phyloP scores from a whole-genome alignment of 148 eudicot genomes.

The Oxyria digyna region DNA sequence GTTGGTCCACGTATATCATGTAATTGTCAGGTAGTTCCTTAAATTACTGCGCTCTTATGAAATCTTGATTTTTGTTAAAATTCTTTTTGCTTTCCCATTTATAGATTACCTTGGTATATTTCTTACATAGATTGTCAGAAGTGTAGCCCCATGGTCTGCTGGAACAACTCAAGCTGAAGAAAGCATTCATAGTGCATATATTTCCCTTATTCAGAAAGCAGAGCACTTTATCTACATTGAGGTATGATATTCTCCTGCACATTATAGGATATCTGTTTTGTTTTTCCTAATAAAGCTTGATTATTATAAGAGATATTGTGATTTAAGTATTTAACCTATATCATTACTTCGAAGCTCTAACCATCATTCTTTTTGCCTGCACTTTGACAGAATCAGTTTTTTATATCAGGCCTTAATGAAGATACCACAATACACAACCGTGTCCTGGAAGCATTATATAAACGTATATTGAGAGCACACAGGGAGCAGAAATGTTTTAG shows the following conservation, averaged over 20 bases:
- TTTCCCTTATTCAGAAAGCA: constrained; percentile 84
- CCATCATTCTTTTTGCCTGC: not conserved
- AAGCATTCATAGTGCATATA: constrained; percentile 88
- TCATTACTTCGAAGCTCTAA: not conserved
- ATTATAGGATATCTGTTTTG: not conserved
- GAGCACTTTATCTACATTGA: constrained; percentile 85
- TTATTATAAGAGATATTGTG: not conserved
- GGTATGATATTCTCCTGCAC: constrained; percentile 26
- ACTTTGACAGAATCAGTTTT: constrained; percentile 82
- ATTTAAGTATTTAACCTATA: not conserved
- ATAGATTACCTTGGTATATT: constrained; percentile 1
- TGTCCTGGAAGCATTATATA: constrained; percentile 63
- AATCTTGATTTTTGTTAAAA: not conserved
- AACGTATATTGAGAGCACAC: constrained; percentile 71
- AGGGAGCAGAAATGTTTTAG: constrained; percentile 71
- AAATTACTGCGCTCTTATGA: not conserved
- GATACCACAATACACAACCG: constrained; percentile 72
- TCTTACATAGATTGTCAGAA: constrained; percentile 58
- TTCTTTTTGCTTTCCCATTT: not conserved
- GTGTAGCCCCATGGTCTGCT: constrained; percentile 97
- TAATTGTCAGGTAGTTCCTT: constrained; percentile 70
- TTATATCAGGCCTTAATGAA: constrained; percentile 90
- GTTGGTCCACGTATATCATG: constrained; percentile 88
- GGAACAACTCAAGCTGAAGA: constrained; percentile 96
- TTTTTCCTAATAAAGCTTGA: not conserved